Evolutionary conservation across 2,329 filamentous ascomycete species (phyloP), one percentile per base, ranked within the genome.

Genomic region (Ilyonectria robusta): DNA sequence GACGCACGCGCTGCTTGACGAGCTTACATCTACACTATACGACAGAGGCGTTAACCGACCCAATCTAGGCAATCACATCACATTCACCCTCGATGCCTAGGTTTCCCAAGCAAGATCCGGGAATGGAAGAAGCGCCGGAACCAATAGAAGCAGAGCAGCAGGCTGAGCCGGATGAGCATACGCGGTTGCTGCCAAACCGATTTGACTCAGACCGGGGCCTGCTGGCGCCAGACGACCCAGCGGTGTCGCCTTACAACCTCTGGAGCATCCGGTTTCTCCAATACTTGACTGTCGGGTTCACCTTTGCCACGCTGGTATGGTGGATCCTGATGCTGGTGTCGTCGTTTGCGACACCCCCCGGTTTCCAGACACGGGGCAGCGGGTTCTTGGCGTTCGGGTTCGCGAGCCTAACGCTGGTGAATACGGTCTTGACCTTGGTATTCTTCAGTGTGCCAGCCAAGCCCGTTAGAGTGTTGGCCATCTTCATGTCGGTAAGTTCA

Each of bases 311-410:
- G 62, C 94, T 97, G 76, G 76, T 94, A n/a, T 98, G 95, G 95
- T 98, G 96, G 95, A 87, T 94, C 10, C 80, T 98, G 60, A 85
- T 97, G 37, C 86, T 99, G n/a, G 90, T 98, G 17, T 94, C 94
- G 62, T 90, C 92, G 71, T 99, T 99, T 82, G 91, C 97, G 72
- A 97, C 93, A 59, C 94, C 94, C 15, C 95, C 95, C 1, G 91
- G 92, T 53, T 91, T 98, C 78, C 90, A 96, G 78, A 93, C 91
- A 10, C 90, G 94, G 59, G 96, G 96, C 6, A 96, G 94, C n/a
- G 94, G 93, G 44, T 99, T 97, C 87, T 94, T 94, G 79, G 89
- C 94, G 65, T 97, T 97, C 78, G 89, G 91, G 69, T 98, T 93
- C 80, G 91, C 94, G 6, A 94, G 91, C 57, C 81, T 98, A 67